These are phyloP conservation scores for Tubosaeta brunneosetosa DNA, from an alignment of 768 basidiomycete genomes.

Conservation along the genomic window DNA sequence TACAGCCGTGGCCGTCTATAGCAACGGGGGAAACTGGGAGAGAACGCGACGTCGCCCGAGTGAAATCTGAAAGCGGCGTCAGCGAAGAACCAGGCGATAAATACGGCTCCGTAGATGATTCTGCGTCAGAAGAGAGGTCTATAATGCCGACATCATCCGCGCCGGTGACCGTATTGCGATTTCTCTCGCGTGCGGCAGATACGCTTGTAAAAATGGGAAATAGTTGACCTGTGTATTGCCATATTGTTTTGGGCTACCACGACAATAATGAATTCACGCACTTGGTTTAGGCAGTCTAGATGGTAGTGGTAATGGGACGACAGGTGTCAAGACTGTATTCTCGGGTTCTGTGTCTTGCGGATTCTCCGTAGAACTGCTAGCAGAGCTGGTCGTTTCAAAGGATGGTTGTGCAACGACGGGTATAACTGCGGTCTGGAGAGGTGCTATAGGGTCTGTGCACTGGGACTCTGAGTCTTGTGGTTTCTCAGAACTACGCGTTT, in stretches of 20 bases:
- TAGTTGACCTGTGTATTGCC: conserved; percentile 16
- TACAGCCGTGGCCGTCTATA: background rate
- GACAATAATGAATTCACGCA: conserved; percentile 11
- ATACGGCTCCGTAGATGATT: conserved; percentile 10
- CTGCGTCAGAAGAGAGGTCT: conserved; percentile 19
- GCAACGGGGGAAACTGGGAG: conserved; percentile 1
- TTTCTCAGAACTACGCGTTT: too few species aligned
- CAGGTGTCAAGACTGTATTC: too few species aligned
- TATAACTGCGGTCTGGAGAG: too few species aligned
- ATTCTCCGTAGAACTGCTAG: too few species aligned
- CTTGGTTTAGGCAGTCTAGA: conserved; percentile 11
- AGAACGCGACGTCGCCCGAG: conserved; percentile 5
- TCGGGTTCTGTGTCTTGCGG: too few species aligned
- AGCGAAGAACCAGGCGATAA: conserved; percentile 2
- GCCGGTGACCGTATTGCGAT: conserved; percentile 1
- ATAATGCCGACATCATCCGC: conserved; percentile 17
- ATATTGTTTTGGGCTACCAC: background rate
- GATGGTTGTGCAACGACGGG: too few species aligned
- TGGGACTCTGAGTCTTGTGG: too few species aligned
- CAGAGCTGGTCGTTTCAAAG: too few species aligned
- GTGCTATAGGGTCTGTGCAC: too few species aligned
- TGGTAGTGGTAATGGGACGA: too few species aligned
- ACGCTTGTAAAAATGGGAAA: conserved; percentile 25
- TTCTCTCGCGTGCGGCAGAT: conserved; percentile 2
- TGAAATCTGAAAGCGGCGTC: conserved; percentile 11